Base-by-base conservation (phyloP, 2,329 filamentous ascomycete species). In the Pseudogymnoascus sp. region DNA sequence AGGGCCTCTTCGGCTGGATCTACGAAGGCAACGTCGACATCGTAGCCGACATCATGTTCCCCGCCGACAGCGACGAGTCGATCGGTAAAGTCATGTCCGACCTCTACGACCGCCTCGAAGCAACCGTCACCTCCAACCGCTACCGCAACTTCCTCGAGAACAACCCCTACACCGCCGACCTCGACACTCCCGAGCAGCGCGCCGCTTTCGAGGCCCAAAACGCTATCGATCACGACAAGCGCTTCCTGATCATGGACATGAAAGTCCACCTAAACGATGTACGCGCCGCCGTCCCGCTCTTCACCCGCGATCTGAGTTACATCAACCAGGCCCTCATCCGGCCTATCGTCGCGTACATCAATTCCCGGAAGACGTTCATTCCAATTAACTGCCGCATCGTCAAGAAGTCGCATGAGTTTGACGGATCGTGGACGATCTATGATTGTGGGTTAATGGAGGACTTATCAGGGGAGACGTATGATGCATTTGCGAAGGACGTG, bases 311-410 rank as follows among this genome's bases (percentile, higher is more conserved):
- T 72, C 84, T 97, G 59, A 96, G 91, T 0, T 99, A 97, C 74
- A 89, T 97, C 70, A 97, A 97, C 76, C 96, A 96, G 74, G 92
- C 95, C 1, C 86, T 97, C 4, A 91, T 97, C 37, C 87, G 95
- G 4, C 95, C 95, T 14, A 99, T 99, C 65, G 93, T 99, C 41
- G 95, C 95, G 5, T 99, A 97, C 74, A 97, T 99, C 76, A 99
- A 99, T 76, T 90, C 91, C 43, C 91, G 92, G 74, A 88, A 88
- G 72, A 96, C 93, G 0, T 97, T 96, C 71, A 97, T 99, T 45
- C 95, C 95, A 25, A 91, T 99, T 70, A 90, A 88, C 69, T 97
- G 95, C 77, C 89, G 93, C 65, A 90, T 99, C 59, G 91, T 97
- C 67, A 99, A 99, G 79, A 86, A 87, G 5, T 83, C 87, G 16